Evolutionary conservation across 768 basidiomycete species (phyloP).

Genomic region (Rhodocollybia butyracea): DNA sequence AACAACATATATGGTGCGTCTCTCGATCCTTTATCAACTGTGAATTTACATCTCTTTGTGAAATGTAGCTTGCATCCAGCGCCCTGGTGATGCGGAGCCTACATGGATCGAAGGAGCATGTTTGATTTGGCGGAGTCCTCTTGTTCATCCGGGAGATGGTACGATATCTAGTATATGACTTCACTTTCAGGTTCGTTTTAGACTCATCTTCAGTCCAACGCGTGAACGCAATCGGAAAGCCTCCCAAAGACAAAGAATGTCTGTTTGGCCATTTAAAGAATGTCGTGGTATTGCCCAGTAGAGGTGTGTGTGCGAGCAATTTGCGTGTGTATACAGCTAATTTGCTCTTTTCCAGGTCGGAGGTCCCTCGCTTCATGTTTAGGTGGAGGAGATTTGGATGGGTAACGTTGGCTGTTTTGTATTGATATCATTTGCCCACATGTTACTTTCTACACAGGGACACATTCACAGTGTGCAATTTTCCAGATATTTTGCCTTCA

Average conservation of each 20-base stretch:
- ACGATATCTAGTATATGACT: constrained; percentile 13
- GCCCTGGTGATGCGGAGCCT: constrained; percentile 44
- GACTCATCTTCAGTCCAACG: constrained; percentile 49
- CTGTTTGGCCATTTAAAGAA: constrained; percentile 62
- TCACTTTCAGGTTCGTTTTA: constrained; percentile 4
- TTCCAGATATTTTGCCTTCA: constrained; percentile 53
- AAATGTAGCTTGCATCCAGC: constrained; percentile 44
- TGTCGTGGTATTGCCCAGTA: constrained; percentile 66
- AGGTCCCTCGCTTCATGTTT: constrained; percentile 68
- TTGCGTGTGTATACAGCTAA: not conserved
- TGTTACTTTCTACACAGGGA: constrained; percentile 4
- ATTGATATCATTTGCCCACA: not conserved
- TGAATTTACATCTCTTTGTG: not conserved
- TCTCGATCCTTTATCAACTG: not conserved
- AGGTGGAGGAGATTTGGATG: constrained; percentile 75
- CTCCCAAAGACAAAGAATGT: constrained; percentile 52
- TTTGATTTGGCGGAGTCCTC: constrained; percentile 68
- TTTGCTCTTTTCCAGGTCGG: constrained; percentile 33
- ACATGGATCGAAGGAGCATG: constrained; percentile 58
- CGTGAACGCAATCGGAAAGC: constrained; percentile 68
- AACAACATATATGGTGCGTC: constrained; percentile 66
- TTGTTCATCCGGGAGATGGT: constrained; percentile 77
- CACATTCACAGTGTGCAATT: constrained; percentile 50
- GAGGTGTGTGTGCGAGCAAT: constrained; percentile 35
- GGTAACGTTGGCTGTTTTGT: constrained; percentile 34